Evolutionary conservation across 2,329 filamentous ascomycete species (phyloP).

Genomic region (Graphilbum ipis-grandicollis): DNA sequence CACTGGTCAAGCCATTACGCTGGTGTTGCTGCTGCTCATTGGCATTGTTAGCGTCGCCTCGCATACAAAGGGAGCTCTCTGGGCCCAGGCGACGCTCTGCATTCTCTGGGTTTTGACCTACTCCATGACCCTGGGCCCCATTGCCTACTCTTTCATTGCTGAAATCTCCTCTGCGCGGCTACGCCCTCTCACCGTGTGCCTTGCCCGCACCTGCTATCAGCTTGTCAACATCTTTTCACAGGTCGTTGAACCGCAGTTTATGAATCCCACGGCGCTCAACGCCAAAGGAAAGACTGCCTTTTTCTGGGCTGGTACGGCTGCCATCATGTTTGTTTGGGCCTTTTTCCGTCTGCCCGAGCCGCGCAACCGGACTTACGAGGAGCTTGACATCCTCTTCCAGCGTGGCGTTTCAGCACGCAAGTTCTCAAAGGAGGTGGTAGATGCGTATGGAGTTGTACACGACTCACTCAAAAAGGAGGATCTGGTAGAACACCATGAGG

Average conservation of each 20-base stretch:
- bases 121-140: slow-evolving; percentile 20
- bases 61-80: slow-evolving; percentile 16
- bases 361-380: not conserved
- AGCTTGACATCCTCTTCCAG: not conserved
- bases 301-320: slow-evolving; percentile 24
- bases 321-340: slow-evolving; percentile 28
- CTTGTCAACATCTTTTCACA: slow-evolving; percentile 24
- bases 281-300: slow-evolving; percentile 24
- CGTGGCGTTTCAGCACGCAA: not conserved
- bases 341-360: slow-evolving; percentile 32
- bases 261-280: slow-evolving; percentile 19
- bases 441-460: not conserved
- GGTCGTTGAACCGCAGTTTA: slow-evolving; percentile 19
- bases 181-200: slow-evolving; percentile 25
- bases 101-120: slow-evolving; percentile 20
- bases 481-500: no score
- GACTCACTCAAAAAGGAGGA: no score
- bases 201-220: slow-evolving; percentile 26
- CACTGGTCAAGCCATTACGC: slow-evolving; percentile 18
- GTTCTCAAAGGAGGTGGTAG: not conserved
- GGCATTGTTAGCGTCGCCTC: slow-evolving; percentile 21
- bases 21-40: slow-evolving; percentile 21
- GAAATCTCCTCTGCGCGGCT: slow-evolving; percentile 30
- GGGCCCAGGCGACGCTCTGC: slow-evolving; percentile 21
- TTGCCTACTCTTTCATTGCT: slow-evolving; percentile 27